phyloP scores from a whole-genome alignment of 768 basidiomycete genomes.

The Rhizopogon vinicolor region DNA sequence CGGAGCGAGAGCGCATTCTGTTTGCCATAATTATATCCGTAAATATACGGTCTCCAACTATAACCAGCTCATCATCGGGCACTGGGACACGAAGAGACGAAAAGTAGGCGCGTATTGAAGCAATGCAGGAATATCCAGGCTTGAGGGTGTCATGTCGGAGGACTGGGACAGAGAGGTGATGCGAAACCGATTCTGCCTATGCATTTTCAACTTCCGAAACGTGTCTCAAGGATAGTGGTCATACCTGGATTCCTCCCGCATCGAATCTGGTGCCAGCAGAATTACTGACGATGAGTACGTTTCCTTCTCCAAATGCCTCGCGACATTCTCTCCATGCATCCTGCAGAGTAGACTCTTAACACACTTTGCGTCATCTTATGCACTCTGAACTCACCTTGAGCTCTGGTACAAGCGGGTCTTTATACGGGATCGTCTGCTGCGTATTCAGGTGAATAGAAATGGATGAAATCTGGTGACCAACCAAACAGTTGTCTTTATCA shows the following conservation, averaged over 20 bases:
- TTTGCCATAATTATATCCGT: conserved; percentile 89
- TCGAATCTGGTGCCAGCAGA: conserved; percentile 84
- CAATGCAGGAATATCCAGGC: conserved; percentile 75
- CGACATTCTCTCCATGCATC: conserved; percentile 73
- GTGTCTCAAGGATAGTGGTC: conserved; percentile 15
- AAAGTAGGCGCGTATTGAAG: conserved; percentile 73
- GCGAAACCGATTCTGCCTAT: conserved; percentile 83
- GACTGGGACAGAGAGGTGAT: conserved; percentile 77
- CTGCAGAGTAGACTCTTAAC: conserved; percentile 29
- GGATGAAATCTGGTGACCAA: conserved; percentile 30
- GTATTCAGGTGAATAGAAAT: not conserved
- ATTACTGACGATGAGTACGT: conserved; percentile 91
- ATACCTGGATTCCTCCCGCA: conserved; percentile 74
- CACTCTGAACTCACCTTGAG: conserved; percentile 47
- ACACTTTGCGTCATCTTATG: not conserved
- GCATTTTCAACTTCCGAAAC: not conserved
- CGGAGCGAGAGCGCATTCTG: conserved; percentile 44
- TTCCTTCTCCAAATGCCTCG: conserved; percentile 66
- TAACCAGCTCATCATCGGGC: conserved; percentile 58
- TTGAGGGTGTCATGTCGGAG: conserved; percentile 74
- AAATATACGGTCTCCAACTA: conserved; percentile 90
- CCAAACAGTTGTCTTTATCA: conserved; percentile 98
- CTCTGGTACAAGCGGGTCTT: conserved; percentile 73
- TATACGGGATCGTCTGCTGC: conserved; percentile 71
- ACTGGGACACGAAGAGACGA: conserved; percentile 51